Conservation (phyloP, 2,329 filamentous ascomycete genomes). For the Metarhizium rileyi region DNA sequence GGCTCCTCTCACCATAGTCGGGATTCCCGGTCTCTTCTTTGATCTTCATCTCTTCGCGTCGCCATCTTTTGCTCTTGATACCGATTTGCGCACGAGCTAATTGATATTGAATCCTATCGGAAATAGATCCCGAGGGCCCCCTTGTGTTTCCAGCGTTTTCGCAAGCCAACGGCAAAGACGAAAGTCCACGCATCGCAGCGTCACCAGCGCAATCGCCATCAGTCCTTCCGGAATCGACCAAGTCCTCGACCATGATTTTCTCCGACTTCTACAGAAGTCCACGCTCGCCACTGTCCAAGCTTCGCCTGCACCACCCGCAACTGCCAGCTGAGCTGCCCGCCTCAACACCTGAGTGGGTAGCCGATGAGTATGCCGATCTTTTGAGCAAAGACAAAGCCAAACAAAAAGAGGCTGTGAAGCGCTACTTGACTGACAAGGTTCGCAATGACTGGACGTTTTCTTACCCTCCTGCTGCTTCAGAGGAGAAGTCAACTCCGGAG, state of each 20-base stretch:
- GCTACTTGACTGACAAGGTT: conserved; percentile 43
- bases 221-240: neutral
- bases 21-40: neutral
- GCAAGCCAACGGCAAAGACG: neutral
- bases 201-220: neutral
- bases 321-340: conserved; percentile 20
- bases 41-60: neutral
- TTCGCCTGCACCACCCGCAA: conserved; percentile 30
- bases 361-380: conserved; percentile 50
- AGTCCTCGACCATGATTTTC: conserved; percentile 38
- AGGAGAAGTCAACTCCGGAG: neutral
- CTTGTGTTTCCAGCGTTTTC: neutral
- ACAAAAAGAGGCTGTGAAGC: conserved; percentile 53
- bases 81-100: neutral
- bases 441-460: conserved; percentile 51
- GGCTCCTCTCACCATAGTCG: neutral
- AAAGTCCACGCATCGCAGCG: neutral
- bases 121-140: neutral
- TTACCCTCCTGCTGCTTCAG: conserved; percentile 35
- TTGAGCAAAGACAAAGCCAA: conserved; percentile 51
- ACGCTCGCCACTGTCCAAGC: conserved; percentile 41
- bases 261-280: conserved; percentile 49
- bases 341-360: conserved; percentile 23
- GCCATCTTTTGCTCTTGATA: neutral
- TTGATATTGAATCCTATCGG: neutral